Evolutionary conservation across 1,284 basidiomycete species (phyloP), one percentile per base, ranked within the genome.

Genomic region (Flammula alnicola): DNA sequence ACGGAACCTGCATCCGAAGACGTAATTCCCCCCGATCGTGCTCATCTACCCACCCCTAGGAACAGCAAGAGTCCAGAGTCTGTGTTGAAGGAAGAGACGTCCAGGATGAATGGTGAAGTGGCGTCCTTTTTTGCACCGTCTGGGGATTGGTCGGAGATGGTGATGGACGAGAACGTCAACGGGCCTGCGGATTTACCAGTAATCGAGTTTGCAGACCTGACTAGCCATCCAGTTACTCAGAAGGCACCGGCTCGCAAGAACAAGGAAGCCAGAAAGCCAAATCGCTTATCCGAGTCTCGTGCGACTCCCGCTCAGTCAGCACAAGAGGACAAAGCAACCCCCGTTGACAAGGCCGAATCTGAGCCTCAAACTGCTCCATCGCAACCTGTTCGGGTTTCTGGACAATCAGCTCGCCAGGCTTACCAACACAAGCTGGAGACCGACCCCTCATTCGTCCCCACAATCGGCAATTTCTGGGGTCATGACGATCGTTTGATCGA

Each of bases 391-490:
- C 40, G 39, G 25, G 45, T 27, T 17, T 33, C 72, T 11, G 81
- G 79, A 22, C 83, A 84, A 53, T 77, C 79, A 19, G 86, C 82
- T 31, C 84, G 86, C 35, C 86, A 91, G 61, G 85, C 82, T 19
- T 92, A 92, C 65, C 85, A 89, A 59, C 79, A 88, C 52, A 81
- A 85, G 26, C 73, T 93, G 19, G 86, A 88, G 57, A 77, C 73
- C 16, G 93, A 95, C 66, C 92, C 93, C 1, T 89, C 91, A 1
- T 92, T 86, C 63, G 87, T 91, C 23, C 93, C 93, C 17, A 87
- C 83, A 20, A 88, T 93, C 10, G 93, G 93, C 52, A 86, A 87
- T 54, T 95, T 95, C 63, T 95, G 91, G 92, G 86, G 89, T 6
- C 93, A 95, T 63, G 93, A 95, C 65, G 91, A 95, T 66, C 84